phyloP scores from a whole-genome alignment of 2,329 filamentous ascomycete species.

The Cladosporium austrohemisphaericum region DNA sequence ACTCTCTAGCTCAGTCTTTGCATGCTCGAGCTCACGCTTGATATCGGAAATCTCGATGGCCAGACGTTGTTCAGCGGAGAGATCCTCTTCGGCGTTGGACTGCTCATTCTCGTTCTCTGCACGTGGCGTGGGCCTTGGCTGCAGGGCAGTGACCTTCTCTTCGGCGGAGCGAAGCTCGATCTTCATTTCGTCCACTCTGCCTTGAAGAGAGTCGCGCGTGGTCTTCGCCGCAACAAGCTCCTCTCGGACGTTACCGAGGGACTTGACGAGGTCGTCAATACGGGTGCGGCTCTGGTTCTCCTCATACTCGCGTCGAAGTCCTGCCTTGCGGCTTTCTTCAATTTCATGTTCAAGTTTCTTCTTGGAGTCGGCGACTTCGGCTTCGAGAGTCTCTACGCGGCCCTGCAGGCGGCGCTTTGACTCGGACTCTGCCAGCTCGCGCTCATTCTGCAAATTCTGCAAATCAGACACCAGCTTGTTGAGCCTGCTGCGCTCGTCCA shows the following conservation, averaged over 20 bases:
- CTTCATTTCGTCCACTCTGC: constrained; percentile 80
- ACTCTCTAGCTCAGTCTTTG: constrained; percentile 74
- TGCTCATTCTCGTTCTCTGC: constrained; percentile 36
- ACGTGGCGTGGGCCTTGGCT: constrained; percentile 50
- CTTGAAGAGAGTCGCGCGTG: constrained; percentile 81
- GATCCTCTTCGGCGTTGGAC: constrained; percentile 49
- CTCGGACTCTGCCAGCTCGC: constrained; percentile 79
- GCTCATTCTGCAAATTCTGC: constrained; percentile 87
- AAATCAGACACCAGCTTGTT: constrained; percentile 79
- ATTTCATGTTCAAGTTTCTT: constrained; percentile 77
- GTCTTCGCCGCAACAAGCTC: constrained; percentile 85
- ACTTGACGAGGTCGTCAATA: constrained; percentile 85
- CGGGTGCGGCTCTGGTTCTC: constrained; percentile 82
- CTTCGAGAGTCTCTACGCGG: constrained; percentile 73
- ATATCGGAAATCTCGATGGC: constrained; percentile 79
- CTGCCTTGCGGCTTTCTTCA: constrained; percentile 78
- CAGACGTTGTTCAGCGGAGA: constrained; percentile 72
- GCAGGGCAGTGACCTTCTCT: constrained; percentile 76
- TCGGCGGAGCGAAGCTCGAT: constrained; percentile 86
- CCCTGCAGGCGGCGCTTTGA: constrained; percentile 72
- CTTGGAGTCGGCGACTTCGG: constrained; percentile 73
- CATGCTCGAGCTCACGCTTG: constrained; percentile 79
- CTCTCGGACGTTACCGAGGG: constrained; percentile 75
- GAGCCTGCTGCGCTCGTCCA: constrained; percentile 78
- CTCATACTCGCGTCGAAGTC: constrained; percentile 85